Base-by-base conservation (phyloP, 2,329 filamentous ascomycete species). In the Ascochyta clinopodiicola region DNA sequence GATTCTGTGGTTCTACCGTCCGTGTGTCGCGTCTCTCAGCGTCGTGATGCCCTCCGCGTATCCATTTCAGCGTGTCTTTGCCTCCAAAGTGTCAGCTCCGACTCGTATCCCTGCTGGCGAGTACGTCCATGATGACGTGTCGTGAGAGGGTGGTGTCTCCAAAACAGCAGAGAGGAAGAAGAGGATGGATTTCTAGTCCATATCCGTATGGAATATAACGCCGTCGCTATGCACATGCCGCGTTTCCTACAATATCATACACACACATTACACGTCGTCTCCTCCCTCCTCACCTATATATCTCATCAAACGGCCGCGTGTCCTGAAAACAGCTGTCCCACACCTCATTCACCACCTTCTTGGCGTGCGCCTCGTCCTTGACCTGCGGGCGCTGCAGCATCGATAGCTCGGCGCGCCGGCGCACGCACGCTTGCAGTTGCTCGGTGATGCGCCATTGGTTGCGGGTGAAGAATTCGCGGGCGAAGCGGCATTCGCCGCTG, bases 311-410 rank as follows among this genome's bases (percentile, higher is more conserved):
- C 2, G 95, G 95, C 70, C 95, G 83, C 4, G 94, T 98, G 77
- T 99, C 95, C 46, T 86, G 81, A 75, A 96, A 99, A 76, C 95
- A 99, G 68, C 92, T 97, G 65, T 96, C 93, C 92, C 94, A 99
- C n/a, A 99, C 95, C 77, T 96, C 89, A 77, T 98, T 95, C 54
- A 99, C 92, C 24, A 96, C 88, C 78, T 90, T 91, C 46, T 86
- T 85, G 4, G 95, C 95, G 64, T 98, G 91, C 13, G 88, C 87
- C 67, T 96, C 88, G 75, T 96, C 90, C 75, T 90, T 91, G 72
- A 93, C 95, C 42, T 84, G 82, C 15, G 92, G 92, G 58, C 95
- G 83, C 31, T 85, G 87, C 79, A 87, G 84, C 66, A 99, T 86
- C 21, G 91, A 96, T 64, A 90, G 79, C 31, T 92, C 87, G 10